Evolutionary conservation across 179 eudicot species (phyloP), one percentile per base, ranked within the genome.

Genomic region (Beta corolliflora): DNA sequence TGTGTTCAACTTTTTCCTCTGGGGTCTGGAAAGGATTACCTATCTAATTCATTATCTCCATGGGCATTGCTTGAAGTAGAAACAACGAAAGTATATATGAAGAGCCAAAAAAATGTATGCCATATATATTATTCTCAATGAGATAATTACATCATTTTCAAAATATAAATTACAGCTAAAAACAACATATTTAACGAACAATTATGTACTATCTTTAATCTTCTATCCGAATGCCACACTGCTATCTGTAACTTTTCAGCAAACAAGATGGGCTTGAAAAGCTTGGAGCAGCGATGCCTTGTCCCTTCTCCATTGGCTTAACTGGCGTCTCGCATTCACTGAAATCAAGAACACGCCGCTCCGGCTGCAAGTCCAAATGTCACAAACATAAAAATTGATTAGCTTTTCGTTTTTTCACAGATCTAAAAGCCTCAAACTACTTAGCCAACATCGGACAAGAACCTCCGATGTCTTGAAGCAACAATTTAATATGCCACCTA

Each of bases 241-340:
- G 77, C 87, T 88, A 94, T 85, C 94, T 86, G 88, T 87, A 93
- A 75, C 89, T 80, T 80, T 90, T 94, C 82, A 91, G 81, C 77
- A 91, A 90, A 80, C 85, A 89, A 63, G 91, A 36, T 36, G 41
- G 41, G 3, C 41, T 36, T 36, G 41, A 36, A 36, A 36, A 88
- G 61, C 87, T 84, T 52, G 80, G 78, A 71, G 82, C 70, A 53
- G 81, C 71, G 19, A 87, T 81, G 58, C 65, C 31, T 76, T 81
- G 86, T 59, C 81, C 82, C 68, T 76, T 84, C 76, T 84, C 87
- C 64, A 53, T 21, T 65, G 77, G 79, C 75, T 87, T 91, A 31
- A 78, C 85, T 50, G 98, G 98, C 36, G 93, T 89, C 46, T 83
- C 97, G 68, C 98, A 95, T 80, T 93, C 97, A 63, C 97, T 95